phyloP scores from a whole-genome alignment of 2,329 filamentous ascomycete species.

The Curvularia sp. region DNA sequence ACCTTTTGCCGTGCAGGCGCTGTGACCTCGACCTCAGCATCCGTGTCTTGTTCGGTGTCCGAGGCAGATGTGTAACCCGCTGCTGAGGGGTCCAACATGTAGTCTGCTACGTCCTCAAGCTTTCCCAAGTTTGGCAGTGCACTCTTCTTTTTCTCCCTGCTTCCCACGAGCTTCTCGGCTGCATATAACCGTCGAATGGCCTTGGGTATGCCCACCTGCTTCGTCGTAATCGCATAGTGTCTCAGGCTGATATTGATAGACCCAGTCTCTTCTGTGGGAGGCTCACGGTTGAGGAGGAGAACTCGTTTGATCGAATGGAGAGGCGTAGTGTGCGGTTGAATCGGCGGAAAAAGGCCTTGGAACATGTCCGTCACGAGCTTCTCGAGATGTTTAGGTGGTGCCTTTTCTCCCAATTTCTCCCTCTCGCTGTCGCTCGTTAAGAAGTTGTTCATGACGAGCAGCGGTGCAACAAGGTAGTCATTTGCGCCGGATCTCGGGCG shows the following conservation, averaged over 20 bases:
- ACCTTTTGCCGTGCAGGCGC: constrained; percentile 67
- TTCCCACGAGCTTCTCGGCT: constrained; percentile 77
- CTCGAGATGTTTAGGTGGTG: constrained; percentile 93
- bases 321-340: constrained; percentile 89
- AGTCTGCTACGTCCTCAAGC: constrained; percentile 92
- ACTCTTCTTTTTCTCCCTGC: constrained; percentile 62
- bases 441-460: constrained; percentile 99
- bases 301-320: constrained; percentile 92
- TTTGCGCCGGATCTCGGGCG: constrained; percentile 79
- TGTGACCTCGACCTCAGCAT: constrained; percentile 90
- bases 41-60: constrained; percentile 91
- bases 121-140: constrained; percentile 87
- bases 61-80: constrained; percentile 90
- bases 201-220: constrained; percentile 82
- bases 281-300: constrained; percentile 85
- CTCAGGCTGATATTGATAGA: constrained; percentile 85
- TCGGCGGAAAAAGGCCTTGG: constrained; percentile 93
- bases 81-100: constrained; percentile 80
- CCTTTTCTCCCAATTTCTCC: constrained; percentile 55
- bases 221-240: constrained; percentile 95
- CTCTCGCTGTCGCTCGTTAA: constrained; percentile 63
- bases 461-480: constrained; percentile 82
- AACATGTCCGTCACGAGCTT: constrained; percentile 92
- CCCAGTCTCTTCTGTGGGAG: constrained; percentile 47
- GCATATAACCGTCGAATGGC: constrained; percentile 83